Evolutionary conservation across 2,329 filamentous ascomycete genomes (phyloP).

Genomic region (Fusarium sp.): DNA sequence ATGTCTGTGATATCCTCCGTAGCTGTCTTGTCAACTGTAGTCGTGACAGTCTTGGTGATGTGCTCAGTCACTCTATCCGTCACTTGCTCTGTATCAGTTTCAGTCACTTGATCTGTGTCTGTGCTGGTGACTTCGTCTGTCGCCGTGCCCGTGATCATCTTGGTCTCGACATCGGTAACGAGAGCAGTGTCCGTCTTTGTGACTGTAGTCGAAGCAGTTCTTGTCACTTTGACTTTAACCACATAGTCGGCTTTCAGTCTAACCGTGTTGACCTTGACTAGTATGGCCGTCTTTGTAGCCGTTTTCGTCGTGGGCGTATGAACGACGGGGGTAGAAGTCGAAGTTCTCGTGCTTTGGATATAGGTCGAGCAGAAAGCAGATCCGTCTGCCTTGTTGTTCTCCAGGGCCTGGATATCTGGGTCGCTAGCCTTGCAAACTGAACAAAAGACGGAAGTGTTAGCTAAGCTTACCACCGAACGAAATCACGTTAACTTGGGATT

Average conservation of each 20-base stretch:
- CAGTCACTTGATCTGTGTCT: neutral
- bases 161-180: neutral
- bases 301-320: neutral
- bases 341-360: neutral
- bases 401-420: neutral
- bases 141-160: neutral
- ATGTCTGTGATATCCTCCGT: neutral
- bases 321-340: neutral
- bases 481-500: accelerated
- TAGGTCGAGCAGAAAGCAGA: neutral
- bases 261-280: neutral
- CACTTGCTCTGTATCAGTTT: neutral
- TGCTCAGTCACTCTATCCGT: neutral
- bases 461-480: neutral
- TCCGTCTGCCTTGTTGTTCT: neutral
- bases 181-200: neutral
- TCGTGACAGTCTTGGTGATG: neutral
- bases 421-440: neutral
- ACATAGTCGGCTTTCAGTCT: neutral
- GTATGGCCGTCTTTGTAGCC: neutral
- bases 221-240: neutral
- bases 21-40: neutral
- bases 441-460: neutral
- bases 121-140: neutral
- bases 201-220: neutral